A percentile compares a stretch with the other conserved stretches of the same genome.
Evolutionary conservation across 1,284 basidiomycete species (phyloP).

Genomic region (Acaromyces ingoldii): DNA sequence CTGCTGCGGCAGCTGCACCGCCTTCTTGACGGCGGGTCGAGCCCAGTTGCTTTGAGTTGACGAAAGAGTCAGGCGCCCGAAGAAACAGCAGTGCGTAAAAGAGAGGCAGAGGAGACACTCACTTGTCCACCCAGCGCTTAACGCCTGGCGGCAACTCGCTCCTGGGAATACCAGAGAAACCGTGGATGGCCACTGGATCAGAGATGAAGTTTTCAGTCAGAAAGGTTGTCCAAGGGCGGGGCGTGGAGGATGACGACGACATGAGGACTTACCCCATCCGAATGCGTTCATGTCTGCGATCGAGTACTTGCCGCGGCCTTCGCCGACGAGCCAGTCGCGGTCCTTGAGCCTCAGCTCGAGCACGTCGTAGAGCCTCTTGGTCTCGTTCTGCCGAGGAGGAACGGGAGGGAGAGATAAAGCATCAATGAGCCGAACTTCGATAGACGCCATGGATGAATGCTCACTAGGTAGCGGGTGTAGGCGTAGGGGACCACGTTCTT

Average conservation of each 20-base stretch:
- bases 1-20: too few relatives aligned
- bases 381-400: conserved; percentile 13
- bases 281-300: conserved; percentile 32
- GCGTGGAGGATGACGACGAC: not conserved
- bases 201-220: not conserved
- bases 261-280: conserved; percentile 17
- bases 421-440: too few relatives aligned
- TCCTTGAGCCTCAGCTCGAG: conserved; percentile 26
- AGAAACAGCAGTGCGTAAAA: too few relatives aligned
- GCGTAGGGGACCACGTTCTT: conserved; percentile 35
- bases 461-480: conserved; percentile 21
- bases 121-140: not conserved
- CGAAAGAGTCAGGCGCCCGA: too few relatives aligned
- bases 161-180: conserved; percentile 4
- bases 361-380: conserved; percentile 25
- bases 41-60: too few relatives aligned
- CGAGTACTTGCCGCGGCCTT: conserved; percentile 32
- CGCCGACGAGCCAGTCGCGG: conserved; percentile 35
- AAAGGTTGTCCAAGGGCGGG: not conserved
- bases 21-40: too few relatives aligned
- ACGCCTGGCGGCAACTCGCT: not conserved
- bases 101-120: too few relatives aligned
- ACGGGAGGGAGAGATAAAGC: not conserved
- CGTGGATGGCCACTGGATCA: not conserved
- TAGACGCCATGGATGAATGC: not conserved